These are phyloP conservation scores for Plasmodium chabaudi DNA, from an alignment of 169 alveolate species.

Conservation along the genomic window DNA sequence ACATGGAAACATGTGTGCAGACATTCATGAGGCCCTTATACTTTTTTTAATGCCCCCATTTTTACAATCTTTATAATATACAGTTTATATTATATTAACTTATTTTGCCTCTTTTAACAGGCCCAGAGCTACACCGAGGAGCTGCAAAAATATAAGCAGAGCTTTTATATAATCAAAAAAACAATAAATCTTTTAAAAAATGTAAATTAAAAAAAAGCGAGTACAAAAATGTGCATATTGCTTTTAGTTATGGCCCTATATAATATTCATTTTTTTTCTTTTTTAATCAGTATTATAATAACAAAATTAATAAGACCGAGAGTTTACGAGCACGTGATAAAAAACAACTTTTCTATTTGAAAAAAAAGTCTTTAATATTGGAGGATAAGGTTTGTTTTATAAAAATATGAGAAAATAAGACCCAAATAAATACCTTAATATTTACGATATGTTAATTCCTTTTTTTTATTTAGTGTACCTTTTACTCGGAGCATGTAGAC, in stretches of 20 bases:
- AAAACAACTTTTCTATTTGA: slow-evolving; percentile 33
- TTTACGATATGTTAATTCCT: background rate
- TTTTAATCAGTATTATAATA: slow-evolving; percentile 35
- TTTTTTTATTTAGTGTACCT: slow-evolving; percentile 30
- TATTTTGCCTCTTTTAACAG: background rate
- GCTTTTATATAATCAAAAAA: slow-evolving; percentile 66
- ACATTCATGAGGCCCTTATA: background rate
- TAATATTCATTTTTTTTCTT: background rate
- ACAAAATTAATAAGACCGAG: slow-evolving; percentile 27
- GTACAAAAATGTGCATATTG: background rate
- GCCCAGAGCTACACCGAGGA: background rate
- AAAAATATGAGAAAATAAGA: no score
- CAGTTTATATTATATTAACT: background rate
- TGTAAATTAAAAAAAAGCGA: slow-evolving; percentile 18
- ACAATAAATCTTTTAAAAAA: slow-evolving; percentile 53
- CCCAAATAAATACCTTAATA: no score
- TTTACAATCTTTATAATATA: background rate
- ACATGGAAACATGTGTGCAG: background rate
- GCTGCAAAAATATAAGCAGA: slow-evolving; percentile 50
- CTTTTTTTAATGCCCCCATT: background rate
- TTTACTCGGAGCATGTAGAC: slow-evolving; percentile 68
- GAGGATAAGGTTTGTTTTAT: slow-evolving; percentile 40
- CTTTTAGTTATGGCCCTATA: no score
- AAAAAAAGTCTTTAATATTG: slow-evolving; percentile 26
- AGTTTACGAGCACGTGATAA: slow-evolving; percentile 23